phyloP scores from a whole-genome alignment of 495 filamentous ascomycete genomes.

The Xanthoparmelia taractica region DNA sequence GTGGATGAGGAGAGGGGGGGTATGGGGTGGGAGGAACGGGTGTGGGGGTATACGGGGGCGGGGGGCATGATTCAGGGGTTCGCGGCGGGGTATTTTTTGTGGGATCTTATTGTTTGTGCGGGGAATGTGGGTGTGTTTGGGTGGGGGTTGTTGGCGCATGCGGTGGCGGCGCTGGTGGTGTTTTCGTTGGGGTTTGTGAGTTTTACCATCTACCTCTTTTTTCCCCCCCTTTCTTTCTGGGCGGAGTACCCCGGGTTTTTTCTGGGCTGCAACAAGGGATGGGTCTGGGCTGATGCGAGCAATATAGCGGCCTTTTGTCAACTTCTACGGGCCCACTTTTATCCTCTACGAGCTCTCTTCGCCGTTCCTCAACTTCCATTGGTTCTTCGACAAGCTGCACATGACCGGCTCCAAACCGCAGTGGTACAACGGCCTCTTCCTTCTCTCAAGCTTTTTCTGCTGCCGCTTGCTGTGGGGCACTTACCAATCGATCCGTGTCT shows the following conservation, averaged over 20 bases:
- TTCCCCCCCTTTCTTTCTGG: not conserved
- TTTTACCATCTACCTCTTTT: constrained; percentile 31
- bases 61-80: constrained; percentile 75
- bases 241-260: not conserved
- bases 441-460: constrained; percentile 69
- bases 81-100: constrained; percentile 91
- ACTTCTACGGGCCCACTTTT: constrained; percentile 85
- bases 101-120: constrained; percentile 74
- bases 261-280: not conserved
- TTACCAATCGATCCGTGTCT: constrained; percentile 68
- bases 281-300: constrained; percentile 2
- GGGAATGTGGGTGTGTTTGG: constrained; percentile 74
- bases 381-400: constrained; percentile 97
- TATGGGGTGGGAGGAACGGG: constrained; percentile 67
- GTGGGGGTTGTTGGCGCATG: constrained; percentile 81
- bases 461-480: constrained; percentile 90
- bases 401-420: constrained; percentile 79
- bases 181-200: constrained; percentile 90
- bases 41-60: constrained; percentile 85
- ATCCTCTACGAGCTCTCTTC: constrained; percentile 96
- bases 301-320: constrained; percentile 76
- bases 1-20: constrained; percentile 63
- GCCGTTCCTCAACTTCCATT: constrained; percentile 94
- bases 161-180: constrained; percentile 72
- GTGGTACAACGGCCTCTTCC: constrained; percentile 75